Percentiles rank a stretch among this genome's conserved stretches.
Conservation (phyloP, 2,329 filamentous ascomycete species). For the Fusarium dimerum region DNA sequence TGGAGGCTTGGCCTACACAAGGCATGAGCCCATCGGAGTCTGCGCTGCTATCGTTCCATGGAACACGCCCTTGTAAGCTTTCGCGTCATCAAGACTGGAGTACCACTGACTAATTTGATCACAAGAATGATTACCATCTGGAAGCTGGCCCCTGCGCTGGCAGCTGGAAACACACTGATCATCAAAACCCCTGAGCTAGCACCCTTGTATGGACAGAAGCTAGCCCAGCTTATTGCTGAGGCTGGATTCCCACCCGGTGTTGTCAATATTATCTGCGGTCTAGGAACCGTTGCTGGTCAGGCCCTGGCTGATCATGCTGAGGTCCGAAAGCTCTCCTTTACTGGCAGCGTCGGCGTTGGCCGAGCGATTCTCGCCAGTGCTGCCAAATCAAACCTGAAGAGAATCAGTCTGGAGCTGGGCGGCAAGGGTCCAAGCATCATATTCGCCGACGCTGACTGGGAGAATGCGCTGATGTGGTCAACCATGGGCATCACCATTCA, state of each 20-base stretch:
- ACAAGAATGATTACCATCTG: slow-evolving; percentile 19
- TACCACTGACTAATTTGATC: rapidly evolving
- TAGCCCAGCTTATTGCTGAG: slow-evolving; percentile 65
- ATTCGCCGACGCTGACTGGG: slow-evolving; percentile 61
- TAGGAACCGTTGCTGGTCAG: slow-evolving; percentile 65
- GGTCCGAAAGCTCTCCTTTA: slow-evolving; percentile 75
- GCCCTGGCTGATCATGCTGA: slow-evolving; percentile 64
- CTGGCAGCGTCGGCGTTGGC: slow-evolving; percentile 68
- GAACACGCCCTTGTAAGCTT: slow-evolving; percentile 62
- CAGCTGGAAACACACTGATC: slow-evolving; percentile 61
- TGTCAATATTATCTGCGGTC: slow-evolving; percentile 70
- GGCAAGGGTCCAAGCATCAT: slow-evolving; percentile 65
- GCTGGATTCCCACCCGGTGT: slow-evolving; percentile 76
- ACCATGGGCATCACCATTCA: slow-evolving; percentile 48
- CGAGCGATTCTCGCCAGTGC: slow-evolving; percentile 72
- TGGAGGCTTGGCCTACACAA: slow-evolving; percentile 71
- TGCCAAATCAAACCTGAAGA: slow-evolving; percentile 72
- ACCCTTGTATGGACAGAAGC: slow-evolving; percentile 59
- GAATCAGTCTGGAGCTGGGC: slow-evolving; percentile 73
- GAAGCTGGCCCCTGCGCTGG: slow-evolving; percentile 68
- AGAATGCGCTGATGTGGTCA: slow-evolving; percentile 58
- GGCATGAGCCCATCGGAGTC: slow-evolving; percentile 72
- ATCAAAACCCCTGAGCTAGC: slow-evolving; percentile 65
- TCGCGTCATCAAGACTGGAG: not conserved
- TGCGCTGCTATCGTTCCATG: slow-evolving; percentile 71